These are phyloP conservation scores for Myrica gale DNA, from an alignment of 306 rosid species.

Conservation along the genomic window DNA sequence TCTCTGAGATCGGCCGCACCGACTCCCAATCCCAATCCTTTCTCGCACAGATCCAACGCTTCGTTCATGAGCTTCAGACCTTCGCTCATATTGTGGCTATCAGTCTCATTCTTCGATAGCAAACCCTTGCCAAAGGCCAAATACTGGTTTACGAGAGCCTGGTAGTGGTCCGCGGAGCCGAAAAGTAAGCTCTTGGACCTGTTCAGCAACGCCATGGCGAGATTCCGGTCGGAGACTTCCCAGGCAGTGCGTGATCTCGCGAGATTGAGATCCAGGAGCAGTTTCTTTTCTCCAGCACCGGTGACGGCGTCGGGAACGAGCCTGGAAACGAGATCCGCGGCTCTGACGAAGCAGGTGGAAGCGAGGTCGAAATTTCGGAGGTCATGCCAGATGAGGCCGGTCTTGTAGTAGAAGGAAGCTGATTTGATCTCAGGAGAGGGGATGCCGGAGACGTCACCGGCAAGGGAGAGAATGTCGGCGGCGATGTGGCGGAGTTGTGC, in stretches of 20 bases:
- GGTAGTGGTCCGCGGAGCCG: constrained; percentile 53
- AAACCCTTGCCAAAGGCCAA: constrained; percentile 57
- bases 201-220: constrained; percentile 62
- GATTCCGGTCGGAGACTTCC: constrained; percentile 68
- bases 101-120: constrained; percentile 44
- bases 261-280: constrained; percentile 66
- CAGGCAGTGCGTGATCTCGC: constrained; percentile 83
- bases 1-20: constrained; percentile 51
- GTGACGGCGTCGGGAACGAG: constrained; percentile 31
- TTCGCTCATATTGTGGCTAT: constrained; percentile 36
- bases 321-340: constrained; percentile 67
- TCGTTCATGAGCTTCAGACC: constrained; percentile 84
- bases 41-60: constrained; percentile 75
- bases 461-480: constrained; percentile 60
- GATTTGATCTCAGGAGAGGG: constrained; percentile 65
- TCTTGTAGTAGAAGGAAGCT: constrained; percentile 71
- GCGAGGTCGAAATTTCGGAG: constrained; percentile 77
- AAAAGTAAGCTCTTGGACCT: constrained; percentile 68
- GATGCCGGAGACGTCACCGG: constrained; percentile 52
- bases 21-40: constrained; percentile 53
- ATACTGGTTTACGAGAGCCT: constrained; percentile 61
- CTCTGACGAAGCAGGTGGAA: constrained; percentile 75
- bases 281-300: constrained; percentile 50
- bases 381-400: constrained; percentile 72
- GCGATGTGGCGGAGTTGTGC: constrained; percentile 79